Evolutionary conservation across 768 basidiomycete genomes (phyloP).

Genomic region (Neoboletus magnificus): DNA sequence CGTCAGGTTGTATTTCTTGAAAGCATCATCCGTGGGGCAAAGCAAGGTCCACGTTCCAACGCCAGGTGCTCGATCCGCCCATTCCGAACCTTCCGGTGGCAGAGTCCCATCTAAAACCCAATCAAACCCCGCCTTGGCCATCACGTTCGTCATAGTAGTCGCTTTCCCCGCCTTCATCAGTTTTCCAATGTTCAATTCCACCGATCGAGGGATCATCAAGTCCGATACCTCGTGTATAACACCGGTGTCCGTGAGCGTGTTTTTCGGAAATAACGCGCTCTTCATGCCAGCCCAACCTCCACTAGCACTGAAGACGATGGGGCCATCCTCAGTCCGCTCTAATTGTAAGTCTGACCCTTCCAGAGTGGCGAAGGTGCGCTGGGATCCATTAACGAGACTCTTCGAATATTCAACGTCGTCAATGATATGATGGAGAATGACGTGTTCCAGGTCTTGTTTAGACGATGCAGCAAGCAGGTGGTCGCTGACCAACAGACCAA

Average conservation of each 20-base stretch:
- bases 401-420: slow-evolving; percentile 70
- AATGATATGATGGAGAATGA: slow-evolving; percentile 86
- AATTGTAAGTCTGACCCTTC: slow-evolving; percentile 83
- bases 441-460: slow-evolving; percentile 74
- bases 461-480: slow-evolving; percentile 80
- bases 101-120: slow-evolving; percentile 88
- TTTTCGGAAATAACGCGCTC: slow-evolving; percentile 51
- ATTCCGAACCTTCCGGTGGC: slow-evolving; percentile 67
- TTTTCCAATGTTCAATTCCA: slow-evolving; percentile 86
- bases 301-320: slow-evolving; percentile 54
- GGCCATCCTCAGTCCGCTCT: slow-evolving; percentile 51
- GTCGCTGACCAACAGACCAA: slow-evolving; percentile 80
- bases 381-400: slow-evolving; percentile 58
- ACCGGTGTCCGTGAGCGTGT: slow-evolving; percentile 84
- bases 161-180: slow-evolving; percentile 86
- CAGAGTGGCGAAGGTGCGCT: slow-evolving; percentile 73
- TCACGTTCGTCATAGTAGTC: slow-evolving; percentile 81
- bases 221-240: slow-evolving; percentile 88
- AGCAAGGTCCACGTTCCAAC: slow-evolving; percentile 80
- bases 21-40: slow-evolving; percentile 89
- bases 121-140: slow-evolving; percentile 80
- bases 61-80: slow-evolving; percentile 49
- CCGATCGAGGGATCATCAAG: slow-evolving; percentile 80
- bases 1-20: slow-evolving; percentile 83
- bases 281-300: slow-evolving; percentile 78